Evolutionary conservation across 2,329 filamentous ascomycete species (phyloP).

Genomic region (Fusarium caatingaense): DNA sequence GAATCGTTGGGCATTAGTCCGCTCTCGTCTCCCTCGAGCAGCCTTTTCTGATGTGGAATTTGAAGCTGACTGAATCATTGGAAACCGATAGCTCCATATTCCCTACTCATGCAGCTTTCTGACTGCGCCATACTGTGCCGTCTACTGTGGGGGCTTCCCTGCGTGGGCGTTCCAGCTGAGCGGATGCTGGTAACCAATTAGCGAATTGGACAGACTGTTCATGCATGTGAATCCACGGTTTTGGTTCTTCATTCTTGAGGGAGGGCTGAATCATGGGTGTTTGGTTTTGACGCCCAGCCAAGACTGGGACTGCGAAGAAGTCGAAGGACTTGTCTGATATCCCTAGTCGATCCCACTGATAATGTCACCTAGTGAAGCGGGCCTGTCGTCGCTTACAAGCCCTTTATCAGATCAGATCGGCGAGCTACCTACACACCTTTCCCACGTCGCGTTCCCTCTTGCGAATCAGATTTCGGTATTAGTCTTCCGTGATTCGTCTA

Average conservation of each 20-base stretch:
- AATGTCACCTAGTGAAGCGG: constrained; percentile 17
- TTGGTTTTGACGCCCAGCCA: neutral
- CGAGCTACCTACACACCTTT: constrained; percentile 35
- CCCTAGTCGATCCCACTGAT: constrained; percentile 8
- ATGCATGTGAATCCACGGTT: constrained; percentile 8
- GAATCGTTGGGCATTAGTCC: constrained; percentile 27
- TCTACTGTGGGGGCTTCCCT: constrained; percentile 19
- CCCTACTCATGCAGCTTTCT: constrained; percentile 19
- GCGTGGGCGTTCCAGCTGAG: constrained; percentile 37
- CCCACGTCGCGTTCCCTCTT: constrained; percentile 6
- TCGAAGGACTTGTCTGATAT: constrained; percentile 24
- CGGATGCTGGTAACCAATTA: constrained; percentile 43
- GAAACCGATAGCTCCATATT: constrained; percentile 19
- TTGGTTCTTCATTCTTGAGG: constrained; percentile 1
- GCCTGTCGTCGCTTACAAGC: constrained; percentile 18
- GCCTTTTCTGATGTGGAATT: constrained; percentile 8
- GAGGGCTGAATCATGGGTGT: neutral
- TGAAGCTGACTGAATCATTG: constrained; percentile 7
- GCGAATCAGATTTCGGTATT: constrained; percentile 33
- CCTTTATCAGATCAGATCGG: constrained; percentile 31
- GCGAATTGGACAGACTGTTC: constrained; percentile 12
- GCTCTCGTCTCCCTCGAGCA: neutral
- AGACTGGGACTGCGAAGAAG: neutral
- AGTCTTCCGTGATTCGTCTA: constrained; percentile 37
- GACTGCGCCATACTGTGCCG: constrained; percentile 26